Evolutionary conservation across 106 monocot species (phyloP).

Genomic region (Dioscorea alata): DNA sequence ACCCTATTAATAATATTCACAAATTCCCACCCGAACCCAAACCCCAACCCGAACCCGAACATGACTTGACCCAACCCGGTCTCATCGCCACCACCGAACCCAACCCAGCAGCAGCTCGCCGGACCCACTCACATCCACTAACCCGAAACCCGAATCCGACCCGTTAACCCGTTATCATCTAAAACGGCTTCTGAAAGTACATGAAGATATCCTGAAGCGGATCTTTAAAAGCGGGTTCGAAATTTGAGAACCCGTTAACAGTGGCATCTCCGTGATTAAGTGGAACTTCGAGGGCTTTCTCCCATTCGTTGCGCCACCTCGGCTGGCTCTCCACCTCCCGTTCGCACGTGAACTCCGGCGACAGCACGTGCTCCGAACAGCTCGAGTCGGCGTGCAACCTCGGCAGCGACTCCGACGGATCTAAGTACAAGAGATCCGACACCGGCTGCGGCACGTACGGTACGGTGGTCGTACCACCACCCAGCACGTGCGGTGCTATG

Average conservation of each 20-base stretch:
- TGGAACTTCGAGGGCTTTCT: slow-evolving; percentile 25
- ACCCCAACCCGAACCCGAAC: too few species aligned
- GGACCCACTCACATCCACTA: slow-evolving; percentile 6
- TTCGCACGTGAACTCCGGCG: slow-evolving; percentile 53
- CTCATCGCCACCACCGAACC: neutral
- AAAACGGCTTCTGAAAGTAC: slow-evolving; percentile 72
- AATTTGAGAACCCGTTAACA: slow-evolving; percentile 9
- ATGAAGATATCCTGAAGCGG: slow-evolving; percentile 63
- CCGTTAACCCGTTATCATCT: neutral
- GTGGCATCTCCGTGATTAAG: slow-evolving; percentile 12
- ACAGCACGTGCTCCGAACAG: slow-evolving; percentile 46
- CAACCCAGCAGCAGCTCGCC: slow-evolving; percentile 15
- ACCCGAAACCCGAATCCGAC: too few species aligned
- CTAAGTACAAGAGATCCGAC: slow-evolving; percentile 25
- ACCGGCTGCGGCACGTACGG: neutral
- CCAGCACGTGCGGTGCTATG: neutral
- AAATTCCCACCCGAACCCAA: too few species aligned
- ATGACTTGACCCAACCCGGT: neutral
- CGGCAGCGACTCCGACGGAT: slow-evolving; percentile 48
- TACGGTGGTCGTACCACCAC: slow-evolving; percentile 8
- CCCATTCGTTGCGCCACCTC: slow-evolving; percentile 31
- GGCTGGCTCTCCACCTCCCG: slow-evolving; percentile 75
- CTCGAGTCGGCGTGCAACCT: slow-evolving; percentile 53
- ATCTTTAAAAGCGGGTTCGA: slow-evolving; percentile 24
- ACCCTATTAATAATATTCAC: too few species aligned